phyloP scores from a whole-genome alignment of 2,329 filamentous ascomycete species.

The Botrytis medusae region DNA sequence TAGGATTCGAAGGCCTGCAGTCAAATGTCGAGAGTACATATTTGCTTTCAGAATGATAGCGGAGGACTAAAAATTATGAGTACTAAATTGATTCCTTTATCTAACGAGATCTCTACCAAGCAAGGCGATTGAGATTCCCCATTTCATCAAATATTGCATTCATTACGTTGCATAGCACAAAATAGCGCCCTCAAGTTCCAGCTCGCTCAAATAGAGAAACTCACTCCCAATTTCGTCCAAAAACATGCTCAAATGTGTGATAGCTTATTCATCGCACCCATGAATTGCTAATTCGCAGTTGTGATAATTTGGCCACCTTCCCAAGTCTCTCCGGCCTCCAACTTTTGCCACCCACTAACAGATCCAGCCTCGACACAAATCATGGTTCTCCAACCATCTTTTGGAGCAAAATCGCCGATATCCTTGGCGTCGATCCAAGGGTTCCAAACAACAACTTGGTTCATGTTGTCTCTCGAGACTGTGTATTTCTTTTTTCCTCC shows the following conservation, averaged over 20 bases:
- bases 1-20: neutral
- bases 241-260: slow-evolving; percentile 7
- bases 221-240: neutral
- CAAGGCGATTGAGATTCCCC: neutral
- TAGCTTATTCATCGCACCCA: neutral
- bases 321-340: slow-evolving; percentile 75
- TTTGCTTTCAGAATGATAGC: too few relatives aligned
- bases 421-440: slow-evolving; percentile 84
- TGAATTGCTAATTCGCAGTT: slow-evolving; percentile 13
- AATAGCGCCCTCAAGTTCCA: neutral
- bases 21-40: neutral
- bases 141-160: neutral
- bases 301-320: slow-evolving; percentile 50
- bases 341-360: slow-evolving; percentile 76
- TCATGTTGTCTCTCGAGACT: slow-evolving; percentile 79
- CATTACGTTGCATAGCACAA: neutral
- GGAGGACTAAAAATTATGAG: neutral
- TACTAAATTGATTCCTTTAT: neutral
- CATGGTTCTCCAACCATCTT: slow-evolving; percentile 90
- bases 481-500: slow-evolving; percentile 65
- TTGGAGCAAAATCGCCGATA: slow-evolving; percentile 85
- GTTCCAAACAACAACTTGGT: slow-evolving; percentile 94
- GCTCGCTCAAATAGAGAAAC: neutral
- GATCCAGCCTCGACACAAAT: slow-evolving; percentile 89
- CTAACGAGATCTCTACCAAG: neutral